Evolutionary conservation across 2,329 filamentous ascomycete genomes (phyloP).

Genomic region (Microsporum canis): DNA sequence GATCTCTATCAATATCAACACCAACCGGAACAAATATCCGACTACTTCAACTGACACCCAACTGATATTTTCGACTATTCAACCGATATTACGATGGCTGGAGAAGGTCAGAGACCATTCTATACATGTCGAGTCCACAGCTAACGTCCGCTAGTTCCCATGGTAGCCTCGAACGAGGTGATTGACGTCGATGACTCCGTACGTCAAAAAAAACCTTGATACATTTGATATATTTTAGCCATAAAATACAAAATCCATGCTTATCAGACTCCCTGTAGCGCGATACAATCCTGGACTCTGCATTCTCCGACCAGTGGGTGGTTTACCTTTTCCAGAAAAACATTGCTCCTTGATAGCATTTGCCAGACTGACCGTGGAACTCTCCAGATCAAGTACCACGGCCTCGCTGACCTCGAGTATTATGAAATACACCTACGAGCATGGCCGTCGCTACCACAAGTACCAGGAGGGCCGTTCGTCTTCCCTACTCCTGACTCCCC

Average conservation of each 20-base stretch:
- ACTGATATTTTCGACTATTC: neutral
- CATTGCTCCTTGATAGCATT: neutral
- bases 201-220: neutral
- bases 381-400: slow-evolving; percentile 6
- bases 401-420: slow-evolving; percentile 11
- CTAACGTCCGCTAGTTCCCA: neutral
- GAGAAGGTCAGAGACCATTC: neutral
- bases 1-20: neutral
- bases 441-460: slow-evolving; percentile 6
- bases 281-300: neutral
- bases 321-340: too few species aligned
- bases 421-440: slow-evolving; percentile 6
- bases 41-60: neutral
- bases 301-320: slow-evolving; percentile 1
- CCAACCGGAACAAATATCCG: neutral
- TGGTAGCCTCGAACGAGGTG: neutral
- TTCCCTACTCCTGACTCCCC: neutral
- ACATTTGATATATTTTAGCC: neutral
- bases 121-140: neutral
- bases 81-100: neutral
- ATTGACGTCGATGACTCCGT: slow-evolving; percentile 1
- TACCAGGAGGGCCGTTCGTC: slow-evolving; percentile 5
- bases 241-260: neutral
- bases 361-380: neutral
- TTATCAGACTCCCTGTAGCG: neutral